Percentiles rank a stretch among this genome's conserved stretches.
Conservation (phyloP, 2,329 filamentous ascomycete species). For the Fonsecaea multimorphosa region DNA sequence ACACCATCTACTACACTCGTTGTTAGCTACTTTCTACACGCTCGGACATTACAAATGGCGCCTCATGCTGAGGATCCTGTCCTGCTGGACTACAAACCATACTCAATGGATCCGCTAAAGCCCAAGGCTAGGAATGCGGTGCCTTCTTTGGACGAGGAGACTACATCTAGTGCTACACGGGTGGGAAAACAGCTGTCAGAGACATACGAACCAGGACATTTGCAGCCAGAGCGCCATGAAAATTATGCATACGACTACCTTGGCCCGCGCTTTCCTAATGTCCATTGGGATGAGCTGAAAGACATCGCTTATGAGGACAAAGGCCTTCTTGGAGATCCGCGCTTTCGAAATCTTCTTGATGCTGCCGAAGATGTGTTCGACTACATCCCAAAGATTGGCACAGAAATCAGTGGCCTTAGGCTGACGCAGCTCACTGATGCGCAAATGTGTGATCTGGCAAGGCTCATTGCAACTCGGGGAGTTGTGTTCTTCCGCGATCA, state of each 20-base stretch:
- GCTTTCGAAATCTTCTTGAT: conserved; percentile 60
- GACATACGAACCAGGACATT: conserved; percentile 57
- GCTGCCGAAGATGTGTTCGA: conserved; percentile 63
- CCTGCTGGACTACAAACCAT: conserved; percentile 8
- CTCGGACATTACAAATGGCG: conserved; percentile 15
- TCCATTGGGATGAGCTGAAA: conserved; percentile 58
- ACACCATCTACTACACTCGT: not conserved
- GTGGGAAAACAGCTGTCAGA: conserved; percentile 6
- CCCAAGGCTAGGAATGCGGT: not conserved
- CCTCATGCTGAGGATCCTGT: conserved; percentile 30
- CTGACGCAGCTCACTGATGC: conserved; percentile 61
- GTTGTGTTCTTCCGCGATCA: conserved; percentile 74
- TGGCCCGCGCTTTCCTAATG: conserved; percentile 59
- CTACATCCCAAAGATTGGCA: conserved; percentile 45
- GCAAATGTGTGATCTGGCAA: conserved; percentile 69
- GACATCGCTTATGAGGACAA: conserved; percentile 60
- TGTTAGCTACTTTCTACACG: not conserved
- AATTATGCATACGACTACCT: conserved; percentile 61
- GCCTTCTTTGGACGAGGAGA: not conserved
- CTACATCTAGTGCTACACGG: not conserved
- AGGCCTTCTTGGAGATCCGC: conserved; percentile 59
- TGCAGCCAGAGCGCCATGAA: conserved; percentile 52
- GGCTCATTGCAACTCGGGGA: conserved; percentile 70
- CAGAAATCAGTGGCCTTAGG: conserved; percentile 53
- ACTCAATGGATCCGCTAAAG: conserved; percentile 1